Percentiles rank a stretch among this genome's conserved stretches.
Evolutionary conservation across 2,329 filamentous ascomycete species (phyloP).

Genomic region (Arthrobotrys conoides): DNA sequence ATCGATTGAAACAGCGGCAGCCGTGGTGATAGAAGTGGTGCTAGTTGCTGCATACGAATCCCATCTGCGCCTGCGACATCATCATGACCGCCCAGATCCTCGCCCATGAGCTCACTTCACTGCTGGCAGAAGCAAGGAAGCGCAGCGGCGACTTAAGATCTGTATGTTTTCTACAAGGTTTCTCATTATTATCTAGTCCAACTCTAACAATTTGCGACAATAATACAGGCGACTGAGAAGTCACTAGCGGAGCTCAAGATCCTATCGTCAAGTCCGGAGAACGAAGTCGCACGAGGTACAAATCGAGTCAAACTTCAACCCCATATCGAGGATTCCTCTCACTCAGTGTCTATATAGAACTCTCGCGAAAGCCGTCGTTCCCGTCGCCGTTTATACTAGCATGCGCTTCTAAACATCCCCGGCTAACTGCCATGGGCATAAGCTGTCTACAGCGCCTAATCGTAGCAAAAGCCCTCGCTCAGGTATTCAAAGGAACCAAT

Average conservation of each 20-base stretch:
- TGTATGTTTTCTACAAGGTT: conserved; percentile 69
- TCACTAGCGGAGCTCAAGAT: conserved; percentile 89
- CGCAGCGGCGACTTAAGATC: conserved; percentile 91
- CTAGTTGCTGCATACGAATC: too few species aligned
- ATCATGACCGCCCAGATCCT: conserved; percentile 91
- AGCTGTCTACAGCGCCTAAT: conserved; percentile 91
- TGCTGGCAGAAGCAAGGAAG: conserved; percentile 95
- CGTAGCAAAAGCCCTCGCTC: conserved; percentile 82
- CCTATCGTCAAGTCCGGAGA: conserved; percentile 80
- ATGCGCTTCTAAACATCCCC: conserved; percentile 89
- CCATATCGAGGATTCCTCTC: not conserved
- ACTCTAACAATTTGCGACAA: conserved; percentile 1
- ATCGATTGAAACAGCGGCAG: too few species aligned
- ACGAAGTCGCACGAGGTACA: conserved; percentile 75
- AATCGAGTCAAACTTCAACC: not conserved
- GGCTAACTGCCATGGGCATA: conserved; percentile 88
- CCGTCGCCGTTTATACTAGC: conserved; percentile 94
- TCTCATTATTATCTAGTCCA: not conserved
- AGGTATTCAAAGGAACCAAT: conserved; percentile 50
- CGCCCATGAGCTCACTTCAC: conserved; percentile 86
- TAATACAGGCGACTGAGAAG: conserved; percentile 84
- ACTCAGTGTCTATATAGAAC: conserved; percentile 72
- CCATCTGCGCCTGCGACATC: conserved; percentile 11
- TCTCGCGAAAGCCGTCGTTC: conserved; percentile 84
- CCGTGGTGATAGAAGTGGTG: too few species aligned